A percentile compares a stretch with the other conserved stretches of the same genome.
phyloP scores from a whole-genome alignment of 768 basidiomycete genomes.

The Lepiota venenata region DNA sequence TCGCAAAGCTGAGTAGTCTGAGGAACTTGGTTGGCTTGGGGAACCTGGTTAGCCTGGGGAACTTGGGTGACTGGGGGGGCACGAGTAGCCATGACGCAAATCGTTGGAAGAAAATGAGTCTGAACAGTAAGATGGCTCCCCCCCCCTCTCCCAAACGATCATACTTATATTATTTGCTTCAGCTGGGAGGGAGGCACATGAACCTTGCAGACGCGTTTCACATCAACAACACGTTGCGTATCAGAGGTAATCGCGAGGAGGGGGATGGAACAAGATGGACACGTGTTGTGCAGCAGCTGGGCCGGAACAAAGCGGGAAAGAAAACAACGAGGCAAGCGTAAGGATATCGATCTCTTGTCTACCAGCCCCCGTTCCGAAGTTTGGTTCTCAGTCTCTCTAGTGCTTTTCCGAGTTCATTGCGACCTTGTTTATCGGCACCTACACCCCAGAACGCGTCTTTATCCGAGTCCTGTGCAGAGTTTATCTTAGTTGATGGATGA shows the following conservation, averaged over 20 bases:
- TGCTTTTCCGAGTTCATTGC: conserved; percentile 73
- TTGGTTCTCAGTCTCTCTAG: conserved; percentile 58
- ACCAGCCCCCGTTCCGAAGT: conserved; percentile 31
- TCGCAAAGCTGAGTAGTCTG: conserved; percentile 35
- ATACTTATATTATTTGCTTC: conserved; percentile 16
- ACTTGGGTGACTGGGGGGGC: conserved; percentile 23
- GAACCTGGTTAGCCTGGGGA: conserved; percentile 22
- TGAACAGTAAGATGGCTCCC: no score
- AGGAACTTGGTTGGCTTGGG: conserved; percentile 18
- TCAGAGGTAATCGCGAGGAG: neutral
- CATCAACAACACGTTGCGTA: conserved; percentile 10
- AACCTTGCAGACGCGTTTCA: conserved; percentile 23
- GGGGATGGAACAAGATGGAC: conserved; percentile 8
- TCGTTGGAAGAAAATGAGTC: conserved; percentile 4
- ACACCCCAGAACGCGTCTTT: conserved; percentile 80
- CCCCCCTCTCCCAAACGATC: neutral
- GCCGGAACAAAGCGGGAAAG: conserved; percentile 13
- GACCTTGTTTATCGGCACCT: conserved; percentile 60
- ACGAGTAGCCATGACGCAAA: conserved; percentile 24
- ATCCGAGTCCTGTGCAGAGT: conserved; percentile 53
- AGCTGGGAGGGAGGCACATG: conserved; percentile 1
- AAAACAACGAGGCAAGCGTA: conserved; percentile 26
- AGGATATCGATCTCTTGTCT: neutral
- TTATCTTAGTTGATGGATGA: conserved; percentile 8
- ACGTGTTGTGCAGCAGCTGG: neutral